Base-by-base conservation (phyloP, 2,329 filamentous ascomycete species). In the Cryphonectria naterciae region DNA sequence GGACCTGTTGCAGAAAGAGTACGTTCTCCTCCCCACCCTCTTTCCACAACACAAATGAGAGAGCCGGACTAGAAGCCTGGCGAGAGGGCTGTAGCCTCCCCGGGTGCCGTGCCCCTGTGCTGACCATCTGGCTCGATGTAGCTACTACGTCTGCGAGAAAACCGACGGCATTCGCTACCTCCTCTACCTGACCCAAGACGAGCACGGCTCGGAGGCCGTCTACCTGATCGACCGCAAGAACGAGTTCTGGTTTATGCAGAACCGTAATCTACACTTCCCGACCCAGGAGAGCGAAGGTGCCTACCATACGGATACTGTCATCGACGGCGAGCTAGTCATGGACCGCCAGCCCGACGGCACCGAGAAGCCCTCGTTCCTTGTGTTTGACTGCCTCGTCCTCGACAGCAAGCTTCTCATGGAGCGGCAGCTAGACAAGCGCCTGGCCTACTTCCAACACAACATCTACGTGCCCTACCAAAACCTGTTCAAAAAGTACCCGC, bases 171-270 rank as follows among this genome's bases (percentile, higher is more conserved):
- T 98, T 74, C 91, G 96, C 74, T 98, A 97, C 80, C 88, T 99
- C n/a, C 88, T 99, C 74, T 98, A 97, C 84, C 90, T 96, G 74
- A 94, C 93, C 66, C 80, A 84, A 10, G 91, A 92, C 78, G 86
- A 90, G 58, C 79, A 83, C 7, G 84, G 83, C 68, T 75, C 79
- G 65, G 94, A 97, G 79, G 87, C 91, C 35, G 93, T 96, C 78
- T 98, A 97, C 83, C 87, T 99, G 70, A 97, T 99, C 82, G 95
- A 99, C 83, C 94, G 96, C 78, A 97, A 95, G 83, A 98, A 99
- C 83, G 94, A 98, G 80, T 99, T 96, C 85, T 97, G 95, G 88
- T 94, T 88, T 78, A 89, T 98, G 72, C 87, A 88, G 41, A 85
- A 87, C 73, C 84, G 84, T 68, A 87, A 84, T 70, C 86, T 98